Conservation (phyloP, 2,329 filamentous ascomycete species). For the Bipolaris cookei region DNA sequence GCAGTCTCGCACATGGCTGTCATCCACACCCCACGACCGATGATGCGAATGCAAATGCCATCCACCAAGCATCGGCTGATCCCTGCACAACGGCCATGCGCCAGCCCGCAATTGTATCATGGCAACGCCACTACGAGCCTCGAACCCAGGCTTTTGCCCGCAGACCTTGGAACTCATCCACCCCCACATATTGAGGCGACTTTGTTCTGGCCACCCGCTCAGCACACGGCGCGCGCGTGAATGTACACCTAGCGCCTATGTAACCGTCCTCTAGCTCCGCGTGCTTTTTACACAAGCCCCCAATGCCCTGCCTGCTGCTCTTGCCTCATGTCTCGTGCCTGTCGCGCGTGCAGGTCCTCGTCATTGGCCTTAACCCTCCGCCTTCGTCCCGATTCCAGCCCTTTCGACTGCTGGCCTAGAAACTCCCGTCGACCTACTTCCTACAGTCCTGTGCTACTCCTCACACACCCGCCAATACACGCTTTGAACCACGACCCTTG, state of each 20-base stretch:
- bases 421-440: not conserved
- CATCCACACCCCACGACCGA: too few species aligned
- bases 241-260: not conserved
- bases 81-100: conserved; percentile 12
- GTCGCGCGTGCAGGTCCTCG: conserved; percentile 14
- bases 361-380: conserved; percentile 8
- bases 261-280: conserved; percentile 4
- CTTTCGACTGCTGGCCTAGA: conserved; percentile 6
- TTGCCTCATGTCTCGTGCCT: conserved; percentile 14
- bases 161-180: not conserved
- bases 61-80: not conserved
- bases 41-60: too few species aligned
- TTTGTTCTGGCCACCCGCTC: not conserved
- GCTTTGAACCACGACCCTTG: not conserved
- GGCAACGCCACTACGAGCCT: conserved; percentile 14
- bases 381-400: conserved; percentile 3
- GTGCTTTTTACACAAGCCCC: conserved; percentile 16
- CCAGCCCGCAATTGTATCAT: conserved; percentile 12
- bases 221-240: not conserved
- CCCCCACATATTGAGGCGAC: conserved; percentile 7
- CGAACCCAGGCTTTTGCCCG: conserved; percentile 3
- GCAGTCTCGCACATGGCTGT: not conserved
- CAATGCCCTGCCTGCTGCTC: conserved; percentile 11
- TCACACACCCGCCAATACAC: not conserved
- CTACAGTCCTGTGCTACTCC: not conserved